phyloP scores from a whole-genome alignment of 176 grass and related monocot species.

The Avena sativa region DNA sequence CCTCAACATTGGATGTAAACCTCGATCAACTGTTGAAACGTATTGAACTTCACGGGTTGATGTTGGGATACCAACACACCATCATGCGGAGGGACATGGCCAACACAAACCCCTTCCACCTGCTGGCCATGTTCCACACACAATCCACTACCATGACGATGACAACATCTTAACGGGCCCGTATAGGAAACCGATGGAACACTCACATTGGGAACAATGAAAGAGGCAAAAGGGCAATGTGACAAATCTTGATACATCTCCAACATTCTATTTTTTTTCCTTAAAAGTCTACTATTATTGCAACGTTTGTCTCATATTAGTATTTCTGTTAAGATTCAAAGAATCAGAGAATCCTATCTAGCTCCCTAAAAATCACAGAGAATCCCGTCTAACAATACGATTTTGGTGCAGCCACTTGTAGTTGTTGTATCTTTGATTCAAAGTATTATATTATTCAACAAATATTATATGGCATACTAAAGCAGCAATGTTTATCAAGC shows the following conservation, averaged over 20 bases:
- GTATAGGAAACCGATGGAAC: neutral
- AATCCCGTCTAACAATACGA: slow-evolving; percentile 49
- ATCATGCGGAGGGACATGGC: no score
- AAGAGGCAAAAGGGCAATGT: neutral
- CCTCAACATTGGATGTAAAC: no score
- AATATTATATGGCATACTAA: slow-evolving; percentile 39
- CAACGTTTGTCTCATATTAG: slow-evolving; percentile 47
- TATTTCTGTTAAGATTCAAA: slow-evolving; percentile 40
- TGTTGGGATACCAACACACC: no score
- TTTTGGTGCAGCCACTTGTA: slow-evolving; percentile 44
- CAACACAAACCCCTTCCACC: no score
- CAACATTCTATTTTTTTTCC: slow-evolving; percentile 36
- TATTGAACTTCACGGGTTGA: no score
- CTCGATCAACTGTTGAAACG: no score
- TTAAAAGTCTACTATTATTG: slow-evolving; percentile 48
- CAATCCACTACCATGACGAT: neutral
- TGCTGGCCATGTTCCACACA: no score
- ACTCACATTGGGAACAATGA: neutral
- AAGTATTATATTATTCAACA: slow-evolving; percentile 52
- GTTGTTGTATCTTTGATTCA: slow-evolving; percentile 45
- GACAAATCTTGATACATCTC: neutral
- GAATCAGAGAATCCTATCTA: no score
- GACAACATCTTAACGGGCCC: neutral
- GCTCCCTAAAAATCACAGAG: no score
- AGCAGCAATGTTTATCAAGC: slow-evolving; percentile 3